Evolutionary conservation across 371 early-diverging fungal species (phyloP), one percentile per base, ranked within the genome.

Genomic region (Zychaea mexicana): DNA sequence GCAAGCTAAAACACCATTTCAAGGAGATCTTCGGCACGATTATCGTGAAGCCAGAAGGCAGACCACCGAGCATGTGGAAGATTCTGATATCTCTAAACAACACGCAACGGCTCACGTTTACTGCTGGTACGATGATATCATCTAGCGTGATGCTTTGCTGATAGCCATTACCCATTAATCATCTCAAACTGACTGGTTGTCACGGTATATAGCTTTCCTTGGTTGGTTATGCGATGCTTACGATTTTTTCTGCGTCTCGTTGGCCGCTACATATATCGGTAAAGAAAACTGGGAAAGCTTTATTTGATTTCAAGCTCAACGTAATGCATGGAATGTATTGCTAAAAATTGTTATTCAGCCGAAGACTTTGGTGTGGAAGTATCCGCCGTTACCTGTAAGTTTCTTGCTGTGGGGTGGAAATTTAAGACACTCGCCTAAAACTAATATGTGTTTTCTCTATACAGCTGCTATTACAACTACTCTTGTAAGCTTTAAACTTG

Each of bases 171-270:
- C 1, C 15, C 33, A 24, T 21, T 19, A 22, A 39, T 39, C 17
- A 31, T n/a, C 26, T 27, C 2, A 19, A 60, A 12, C 13, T 19
- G n/a, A 10, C 19, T 22, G 45, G 8, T 30, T 1, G 12, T 47
- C 9, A 49, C 21, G 22, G 28, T 49, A 13, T 26, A n/a, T 47
- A 81, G 89, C 89, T 27, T 90, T 88, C 60, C 73, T 88, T 60
- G 92, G 89, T 12, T 91, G 92, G 90, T 78, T 85, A 24, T 67
- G 89, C n/a, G 90, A 92, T 73, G 86, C 90, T 10, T 84, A 88
- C 65, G 92, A 90, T 72, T 92, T 87, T 70, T 89, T 88, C 66
- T 80, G 81, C 28, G 85, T 90, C 3, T 74, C 85, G 3, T 72
- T 89, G 33, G 68, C 73, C 7, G 74, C 76, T 15, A 71, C 76